Evolutionary conservation across 2,329 filamentous ascomycete species (phyloP), one percentile per base, ranked within the genome.

Genomic region (Diplodia scrobiculata): DNA sequence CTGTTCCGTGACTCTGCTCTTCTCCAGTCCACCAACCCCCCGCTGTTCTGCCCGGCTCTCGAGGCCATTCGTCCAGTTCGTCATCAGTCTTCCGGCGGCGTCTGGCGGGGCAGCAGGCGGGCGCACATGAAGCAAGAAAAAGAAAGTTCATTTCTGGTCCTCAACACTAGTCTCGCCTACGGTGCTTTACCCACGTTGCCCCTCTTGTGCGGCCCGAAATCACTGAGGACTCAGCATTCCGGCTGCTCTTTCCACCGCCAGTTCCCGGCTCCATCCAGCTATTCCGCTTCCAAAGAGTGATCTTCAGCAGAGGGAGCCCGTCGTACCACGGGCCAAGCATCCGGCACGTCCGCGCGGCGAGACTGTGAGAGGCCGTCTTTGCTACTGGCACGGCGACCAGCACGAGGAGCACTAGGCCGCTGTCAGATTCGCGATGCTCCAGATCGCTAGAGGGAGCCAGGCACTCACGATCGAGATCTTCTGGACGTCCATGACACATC

Each of bases 401-500:
- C 63, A 66, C 14, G 47, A 47, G 48, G 65, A 51, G 55, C 65
- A 66, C 55, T 66, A 47, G 32, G 38, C n/a, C 55, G 10, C 41
- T 13, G 58, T 66, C 53, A 65, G 53, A 41, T 27, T 50, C 29
- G 34, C 29, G 41, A 45, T n/a, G n/a, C 25, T 21, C 41, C n/a
- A 11, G 41, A 34, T 32, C 36, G 55, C 29, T 17, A 7, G 6
- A 5, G 11, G 14, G 58, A 62, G 38, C 27, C 58, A 32, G 25
- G 19, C 54, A 62, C 65, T 62, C 41, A 66, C 54, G 41, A 66
- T 51, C 48, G 50, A 51, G 65, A 66, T 66, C 65, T 62, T 45
- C 38, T 53, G 38, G 47, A 51, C 45, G 32, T 34, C 41, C 32
- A 51, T 59, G 63, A 63, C 60, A 55, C 63, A 65, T 66, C 41